These are phyloP conservation scores for Solanum sejunctum DNA, from an alignment of 257 asterid genomes.

Conservation along the genomic window DNA sequence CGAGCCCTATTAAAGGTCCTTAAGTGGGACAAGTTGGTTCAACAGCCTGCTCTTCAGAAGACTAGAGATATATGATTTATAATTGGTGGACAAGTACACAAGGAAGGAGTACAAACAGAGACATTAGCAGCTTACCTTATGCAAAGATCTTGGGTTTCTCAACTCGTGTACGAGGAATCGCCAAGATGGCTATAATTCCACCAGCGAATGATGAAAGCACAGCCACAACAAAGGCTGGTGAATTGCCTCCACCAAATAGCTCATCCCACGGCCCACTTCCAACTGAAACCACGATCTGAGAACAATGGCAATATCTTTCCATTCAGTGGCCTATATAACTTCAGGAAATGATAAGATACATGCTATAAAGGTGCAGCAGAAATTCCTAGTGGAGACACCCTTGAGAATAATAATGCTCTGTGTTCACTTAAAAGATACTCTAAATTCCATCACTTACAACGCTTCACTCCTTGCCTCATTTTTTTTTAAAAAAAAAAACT, in stretches of 20 bases:
- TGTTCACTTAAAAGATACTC: background rate
- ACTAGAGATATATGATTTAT: background rate
- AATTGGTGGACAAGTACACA: background rate
- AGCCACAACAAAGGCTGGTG: conserved; percentile 65
- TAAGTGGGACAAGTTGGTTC: background rate
- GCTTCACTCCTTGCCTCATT: background rate
- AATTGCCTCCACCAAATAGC: conserved; percentile 80
- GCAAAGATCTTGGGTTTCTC: conserved; percentile 42
- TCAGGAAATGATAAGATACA: background rate
- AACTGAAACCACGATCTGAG: conserved; percentile 60
- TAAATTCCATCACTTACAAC: background rate
- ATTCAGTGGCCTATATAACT: background rate
- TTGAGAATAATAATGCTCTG: background rate
- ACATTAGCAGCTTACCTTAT: conserved; percentile 29
- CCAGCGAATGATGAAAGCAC: conserved; percentile 47
- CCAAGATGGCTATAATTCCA: conserved; percentile 74
- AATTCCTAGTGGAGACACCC: background rate
- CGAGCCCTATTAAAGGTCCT: background rate
- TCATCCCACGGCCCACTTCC: conserved; percentile 77
- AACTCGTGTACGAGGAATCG: conserved; percentile 68
- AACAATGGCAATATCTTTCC: conserved; percentile 4
- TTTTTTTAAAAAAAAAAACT: background rate
- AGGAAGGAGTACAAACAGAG: background rate
- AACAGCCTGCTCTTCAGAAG: background rate
- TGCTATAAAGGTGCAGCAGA: background rate